phyloP scores from a whole-genome alignment of 176 grass and related monocot species.

The Coix lacrymajobi region DNA sequence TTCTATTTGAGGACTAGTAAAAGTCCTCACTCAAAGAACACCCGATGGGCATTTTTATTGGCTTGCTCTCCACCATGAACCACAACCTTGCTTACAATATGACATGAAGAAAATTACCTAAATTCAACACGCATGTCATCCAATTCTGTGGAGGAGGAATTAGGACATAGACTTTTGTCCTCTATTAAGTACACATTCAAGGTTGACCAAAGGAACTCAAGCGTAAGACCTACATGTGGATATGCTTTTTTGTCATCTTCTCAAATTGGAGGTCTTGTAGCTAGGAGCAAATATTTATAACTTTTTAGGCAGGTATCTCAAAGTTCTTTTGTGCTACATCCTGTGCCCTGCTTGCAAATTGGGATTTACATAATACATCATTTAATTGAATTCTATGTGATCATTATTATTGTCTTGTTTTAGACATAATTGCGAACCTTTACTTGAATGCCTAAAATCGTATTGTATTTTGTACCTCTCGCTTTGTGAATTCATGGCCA shows the following conservation, averaged over 20 bases:
- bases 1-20: slow-evolving; percentile 71
- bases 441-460: neutral
- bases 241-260: too few species aligned
- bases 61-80: slow-evolving; percentile 63
- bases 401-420: neutral
- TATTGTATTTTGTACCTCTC: neutral
- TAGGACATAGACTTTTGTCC: too few species aligned
- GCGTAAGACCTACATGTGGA: too few species aligned
- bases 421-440: neutral
- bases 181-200: too few species aligned
- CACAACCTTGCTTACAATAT: slow-evolving; percentile 78
- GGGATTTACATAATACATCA: neutral
- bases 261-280: too few species aligned
- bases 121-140: slow-evolving; percentile 44
- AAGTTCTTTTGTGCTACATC: neutral
- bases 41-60: slow-evolving; percentile 60
- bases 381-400: neutral
- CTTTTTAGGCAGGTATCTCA: slow-evolving; percentile 66
- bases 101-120: slow-evolving; percentile 58
- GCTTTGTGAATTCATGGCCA: neutral
- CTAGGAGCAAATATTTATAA: slow-evolving; percentile 31
- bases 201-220: too few species aligned
- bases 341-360: neutral
- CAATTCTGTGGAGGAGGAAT: slow-evolving; percentile 54
- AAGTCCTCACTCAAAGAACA: slow-evolving; percentile 76